phyloP scores from a whole-genome alignment of 441 rosid species.

The Adansonia rubrostipa region DNA sequence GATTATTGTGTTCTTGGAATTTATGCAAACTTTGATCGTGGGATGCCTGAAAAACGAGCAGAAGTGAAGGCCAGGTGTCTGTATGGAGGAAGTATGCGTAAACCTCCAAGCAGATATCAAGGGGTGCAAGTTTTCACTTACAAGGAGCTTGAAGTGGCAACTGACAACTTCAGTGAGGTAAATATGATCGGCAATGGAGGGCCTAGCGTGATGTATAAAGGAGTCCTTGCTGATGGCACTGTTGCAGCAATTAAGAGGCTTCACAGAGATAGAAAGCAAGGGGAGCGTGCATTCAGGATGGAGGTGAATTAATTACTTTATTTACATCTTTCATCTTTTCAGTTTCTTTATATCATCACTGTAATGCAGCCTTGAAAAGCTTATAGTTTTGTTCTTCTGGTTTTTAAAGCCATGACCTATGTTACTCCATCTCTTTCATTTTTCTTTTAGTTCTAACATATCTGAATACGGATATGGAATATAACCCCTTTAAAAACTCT shows the following conservation, averaged over 20 bases:
- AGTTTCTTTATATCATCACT: no score
- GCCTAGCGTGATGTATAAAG: slow-evolving; percentile 72
- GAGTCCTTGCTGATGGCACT: slow-evolving; percentile 72
- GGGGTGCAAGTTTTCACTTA: slow-evolving; percentile 86
- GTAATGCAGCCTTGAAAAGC: background rate
- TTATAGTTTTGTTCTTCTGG: no score
- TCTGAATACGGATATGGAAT: no score
- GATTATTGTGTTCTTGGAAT: background rate
- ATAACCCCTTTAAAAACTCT: no score
- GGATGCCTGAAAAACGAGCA: slow-evolving; percentile 32
- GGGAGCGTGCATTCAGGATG: slow-evolving; percentile 80
- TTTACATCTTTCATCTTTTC: background rate
- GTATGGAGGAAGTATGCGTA: slow-evolving; percentile 44
- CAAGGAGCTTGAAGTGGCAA: slow-evolving; percentile 77
- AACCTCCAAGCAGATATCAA: slow-evolving; percentile 31
- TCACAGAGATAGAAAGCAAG: slow-evolving; percentile 63
- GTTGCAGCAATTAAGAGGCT: slow-evolving; percentile 78
- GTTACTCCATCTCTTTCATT: no score
- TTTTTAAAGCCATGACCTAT: no score
- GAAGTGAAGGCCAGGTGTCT: slow-evolving; percentile 75
- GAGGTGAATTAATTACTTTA: slow-evolving; percentile 65
- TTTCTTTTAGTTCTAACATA: no score
- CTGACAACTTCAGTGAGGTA: slow-evolving; percentile 58
- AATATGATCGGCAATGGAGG: slow-evolving; percentile 68
- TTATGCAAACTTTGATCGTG: slow-evolving; percentile 25